Evolutionary conservation across 441 rosid species (phyloP).

Genomic region (Iberis amara): DNA sequence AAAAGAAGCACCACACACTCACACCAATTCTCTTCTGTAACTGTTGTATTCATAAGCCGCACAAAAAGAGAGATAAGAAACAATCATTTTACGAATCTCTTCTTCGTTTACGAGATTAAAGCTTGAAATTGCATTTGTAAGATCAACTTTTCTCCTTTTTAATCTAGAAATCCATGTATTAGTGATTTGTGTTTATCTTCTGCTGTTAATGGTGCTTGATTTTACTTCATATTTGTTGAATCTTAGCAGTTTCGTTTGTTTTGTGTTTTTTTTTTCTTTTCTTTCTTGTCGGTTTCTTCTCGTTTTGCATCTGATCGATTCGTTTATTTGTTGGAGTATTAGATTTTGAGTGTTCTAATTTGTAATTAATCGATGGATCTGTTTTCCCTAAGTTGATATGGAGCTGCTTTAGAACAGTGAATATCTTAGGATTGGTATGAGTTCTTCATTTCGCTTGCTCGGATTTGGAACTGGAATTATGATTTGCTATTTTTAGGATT

Average conservation of each 20-base stretch:
- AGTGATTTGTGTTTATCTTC: no score
- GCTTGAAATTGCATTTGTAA: slow-evolving; percentile 24
- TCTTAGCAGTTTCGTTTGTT: slow-evolving; percentile 8
- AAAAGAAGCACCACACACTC: slow-evolving; percentile 9
- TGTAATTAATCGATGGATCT: slow-evolving; percentile 18
- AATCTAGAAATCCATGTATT: no score
- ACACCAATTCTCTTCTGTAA: slow-evolving; percentile 27
- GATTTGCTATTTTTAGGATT: not conserved
- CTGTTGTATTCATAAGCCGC: slow-evolving; percentile 1
- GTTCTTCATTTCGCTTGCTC: slow-evolving; percentile 5
- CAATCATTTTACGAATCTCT: slow-evolving; percentile 21
- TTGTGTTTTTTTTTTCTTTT: not conserved
- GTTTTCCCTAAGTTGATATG: slow-evolving; percentile 4
- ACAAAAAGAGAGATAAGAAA: not conserved
- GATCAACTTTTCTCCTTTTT: slow-evolving; percentile 13
- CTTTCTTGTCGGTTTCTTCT: not conserved
- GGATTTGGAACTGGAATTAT: not conserved
- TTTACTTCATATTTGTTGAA: slow-evolving; percentile 8
- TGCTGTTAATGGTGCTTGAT: slow-evolving; percentile 14
- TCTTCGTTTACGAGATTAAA: slow-evolving; percentile 21
- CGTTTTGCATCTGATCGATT: slow-evolving; percentile 1
- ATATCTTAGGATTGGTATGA: slow-evolving; percentile 5
- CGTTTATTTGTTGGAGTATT: slow-evolving; percentile 4
- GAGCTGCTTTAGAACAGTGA: slow-evolving; percentile 17
- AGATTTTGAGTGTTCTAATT: not conserved